Evolutionary conservation across 306 rosid genomes (phyloP).

Genomic region (Vigna reflexopilosa): DNA sequence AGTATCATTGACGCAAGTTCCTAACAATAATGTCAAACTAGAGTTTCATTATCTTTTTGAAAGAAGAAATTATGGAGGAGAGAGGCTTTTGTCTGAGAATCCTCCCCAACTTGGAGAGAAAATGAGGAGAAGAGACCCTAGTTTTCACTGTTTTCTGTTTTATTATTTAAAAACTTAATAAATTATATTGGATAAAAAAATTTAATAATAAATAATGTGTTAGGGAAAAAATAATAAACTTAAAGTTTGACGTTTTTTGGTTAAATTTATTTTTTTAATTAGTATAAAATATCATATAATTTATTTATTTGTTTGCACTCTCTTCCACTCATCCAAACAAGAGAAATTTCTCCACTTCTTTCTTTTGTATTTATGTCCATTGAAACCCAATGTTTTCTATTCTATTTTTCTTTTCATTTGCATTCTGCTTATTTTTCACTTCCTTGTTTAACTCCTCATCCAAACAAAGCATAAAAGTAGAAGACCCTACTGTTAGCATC

Average conservation of each 20-base stretch:
- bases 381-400: not conserved
- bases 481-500: not conserved
- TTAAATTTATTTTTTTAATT: not conserved
- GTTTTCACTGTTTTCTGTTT: not conserved
- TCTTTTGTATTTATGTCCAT: not conserved
- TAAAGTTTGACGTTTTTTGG: not conserved
- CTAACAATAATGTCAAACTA: conserved; percentile 50
- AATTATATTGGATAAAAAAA: not conserved
- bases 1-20: conserved; percentile 64
- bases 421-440: not conserved
- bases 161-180: not conserved
- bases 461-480: not conserved
- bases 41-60: not conserved
- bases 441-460: not conserved
- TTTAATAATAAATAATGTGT: not conserved
- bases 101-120: not conserved
- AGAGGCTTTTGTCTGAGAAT: not conserved
- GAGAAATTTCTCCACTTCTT: not conserved
- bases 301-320: not conserved
- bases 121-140: not conserved
- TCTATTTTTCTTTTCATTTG: not conserved
- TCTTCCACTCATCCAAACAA: conserved; percentile 3
- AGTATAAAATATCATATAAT: not conserved
- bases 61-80: not conserved
- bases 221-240: not conserved